Evolutionary conservation across 2,329 filamentous ascomycete species (phyloP).

Genomic region (Fusarium euwallaceae): DNA sequence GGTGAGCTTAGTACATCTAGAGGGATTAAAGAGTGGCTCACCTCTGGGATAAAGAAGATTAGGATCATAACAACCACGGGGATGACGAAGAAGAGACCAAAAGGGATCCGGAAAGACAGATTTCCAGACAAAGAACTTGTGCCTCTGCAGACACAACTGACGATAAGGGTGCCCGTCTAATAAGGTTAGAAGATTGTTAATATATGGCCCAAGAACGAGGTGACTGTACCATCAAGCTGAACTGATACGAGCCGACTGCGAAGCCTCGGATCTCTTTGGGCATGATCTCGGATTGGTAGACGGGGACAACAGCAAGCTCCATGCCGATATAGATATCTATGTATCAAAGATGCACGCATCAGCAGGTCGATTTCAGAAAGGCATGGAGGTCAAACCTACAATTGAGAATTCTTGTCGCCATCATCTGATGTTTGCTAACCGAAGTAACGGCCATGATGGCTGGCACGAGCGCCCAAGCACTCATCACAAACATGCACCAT

Average conservation of each 20-base stretch:
- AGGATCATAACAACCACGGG: neutral
- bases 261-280: conserved; percentile 36
- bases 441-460: conserved; percentile 21
- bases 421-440: conserved; percentile 11
- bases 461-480: conserved; percentile 44
- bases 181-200: neutral
- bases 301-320: conserved; percentile 44
- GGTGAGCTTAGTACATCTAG: neutral
- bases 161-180: neutral
- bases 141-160: neutral
- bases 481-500: conserved; percentile 50
- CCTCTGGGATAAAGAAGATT: neutral
- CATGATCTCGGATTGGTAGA: conserved; percentile 49
- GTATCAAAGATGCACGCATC: no score
- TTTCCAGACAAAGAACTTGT: neutral
- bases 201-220: neutral
- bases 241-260: conserved; percentile 33
- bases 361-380: no score
- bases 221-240: neutral
- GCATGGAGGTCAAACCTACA: neutral
- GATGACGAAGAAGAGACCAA: neutral
- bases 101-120: neutral
- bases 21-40: neutral
- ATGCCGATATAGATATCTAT: conserved; percentile 17
- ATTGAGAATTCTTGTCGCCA: conserved; percentile 16